Base-by-base conservation (phyloP, 495 filamentous ascomycete species). In the Viridothelium virens region DNA sequence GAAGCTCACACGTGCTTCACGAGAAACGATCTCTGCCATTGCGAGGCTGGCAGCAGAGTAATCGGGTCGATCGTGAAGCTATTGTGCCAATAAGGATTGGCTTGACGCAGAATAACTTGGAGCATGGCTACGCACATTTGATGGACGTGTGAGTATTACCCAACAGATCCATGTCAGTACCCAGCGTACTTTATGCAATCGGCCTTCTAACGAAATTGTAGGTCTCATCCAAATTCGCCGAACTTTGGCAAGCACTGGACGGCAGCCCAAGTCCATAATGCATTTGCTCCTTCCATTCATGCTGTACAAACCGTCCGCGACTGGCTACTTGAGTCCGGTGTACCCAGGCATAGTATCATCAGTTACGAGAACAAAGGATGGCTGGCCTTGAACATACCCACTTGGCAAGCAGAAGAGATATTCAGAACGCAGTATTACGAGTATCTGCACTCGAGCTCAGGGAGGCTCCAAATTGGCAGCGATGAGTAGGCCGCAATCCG, bases 341-440 rank as follows among this genome's bases (percentile, higher is more conserved):
- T 68, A 18, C 5, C 16, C 12, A 34, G 25, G 6, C 38, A 11
- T 16, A 18, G 63, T 41, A 65, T 68, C n/a, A 56, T 44, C 9
- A 16, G 12, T 16, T 65, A 16, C 36, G 11, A 61, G 33, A 66
- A 68, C 67, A 69, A 63, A 39, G 63, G 63, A 38, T 71, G 69
- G 69, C 47, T 71, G 3, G 69, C 48, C 16, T 46, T 69, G 31
- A 61, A 69, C 39, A 12, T 63, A 4, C 48, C 69, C 3, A 64
- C 44, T 33, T 33, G 11, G 2, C 16, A 63, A 6, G 69, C 65
- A 37, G 69, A 71, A 41, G n/a, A 41, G 2, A 36, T 69, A n/a
- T 62, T 71, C 10, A 11, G n/a, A 10, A 71, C 67, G 14, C 16
- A 66, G 34, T 71, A 69, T 37, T 7, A 36, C 31, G 18, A n/a